Evolutionary conservation across 208 protist genomes (phyloP).

Genomic region (Trypanosoma brucei): DNA sequence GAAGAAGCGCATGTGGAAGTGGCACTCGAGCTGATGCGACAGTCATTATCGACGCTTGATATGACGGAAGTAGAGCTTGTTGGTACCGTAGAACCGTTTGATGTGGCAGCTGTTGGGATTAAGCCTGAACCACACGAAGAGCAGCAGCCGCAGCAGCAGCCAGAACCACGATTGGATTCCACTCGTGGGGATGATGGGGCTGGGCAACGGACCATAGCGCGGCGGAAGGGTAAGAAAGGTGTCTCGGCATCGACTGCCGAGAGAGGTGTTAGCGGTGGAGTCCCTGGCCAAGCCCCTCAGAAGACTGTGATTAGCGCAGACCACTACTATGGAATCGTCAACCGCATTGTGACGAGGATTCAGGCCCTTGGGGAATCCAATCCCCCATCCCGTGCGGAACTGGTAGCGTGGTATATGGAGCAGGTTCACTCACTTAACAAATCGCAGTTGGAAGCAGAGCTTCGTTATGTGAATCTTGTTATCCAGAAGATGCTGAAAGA

Average conservation of each 20-base stretch:
- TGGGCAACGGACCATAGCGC: background rate
- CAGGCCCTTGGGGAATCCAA: conserved; percentile 61
- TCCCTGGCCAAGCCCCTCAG: conserved; percentile 16
- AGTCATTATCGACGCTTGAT: conserved; percentile 85
- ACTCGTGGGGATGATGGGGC: background rate
- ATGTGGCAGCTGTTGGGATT: conserved; percentile 6
- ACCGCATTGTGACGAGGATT: conserved; percentile 63
- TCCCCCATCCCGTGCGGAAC: conserved; percentile 68
- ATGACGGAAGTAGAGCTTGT: conserved; percentile 87
- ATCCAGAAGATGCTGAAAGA: conserved; percentile 74
- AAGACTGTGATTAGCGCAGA: conserved; percentile 78
- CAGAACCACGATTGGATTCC: background rate
- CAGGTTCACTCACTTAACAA: conserved; percentile 78
- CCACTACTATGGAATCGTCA: conserved; percentile 86
- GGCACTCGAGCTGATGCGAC: conserved; percentile 86
- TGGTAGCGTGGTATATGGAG: conserved; percentile 86
- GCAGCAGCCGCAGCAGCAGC: conserved; percentile 5
- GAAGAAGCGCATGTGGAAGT: conserved; percentile 70
- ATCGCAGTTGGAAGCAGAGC: conserved; percentile 74
- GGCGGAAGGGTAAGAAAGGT: conserved; percentile 14
- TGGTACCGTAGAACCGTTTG: conserved; percentile 28
- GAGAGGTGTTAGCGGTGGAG: conserved; percentile 5
- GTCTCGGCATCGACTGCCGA: conserved; percentile 1
- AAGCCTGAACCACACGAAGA: conserved; percentile 29
- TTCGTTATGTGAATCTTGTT: conserved; percentile 74